Base-by-base conservation (phyloP, 768 basidiomycete genomes). In the Vararia minispora region DNA sequence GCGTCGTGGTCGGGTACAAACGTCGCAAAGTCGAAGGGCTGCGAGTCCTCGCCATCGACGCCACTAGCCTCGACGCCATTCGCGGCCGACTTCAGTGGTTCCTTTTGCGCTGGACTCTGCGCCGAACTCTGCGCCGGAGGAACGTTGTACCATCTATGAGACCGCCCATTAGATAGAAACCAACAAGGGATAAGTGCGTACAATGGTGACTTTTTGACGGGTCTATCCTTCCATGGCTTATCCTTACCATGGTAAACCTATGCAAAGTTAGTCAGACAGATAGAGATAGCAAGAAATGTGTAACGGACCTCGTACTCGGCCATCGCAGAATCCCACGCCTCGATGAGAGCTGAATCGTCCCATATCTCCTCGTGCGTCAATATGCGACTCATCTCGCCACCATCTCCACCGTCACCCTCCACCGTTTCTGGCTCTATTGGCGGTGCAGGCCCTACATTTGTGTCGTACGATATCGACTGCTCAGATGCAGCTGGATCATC, bases 311-410 rank as follows among this genome's bases (percentile, higher is more conserved):
- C 68, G 48, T 87, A 89, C 54, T 89, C 86, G 41, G 82, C 82
- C 45, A 69, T 74, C 13, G 86, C 86, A 42, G 85, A 78, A 54
- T 88, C 71, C 86, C 86, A 88, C 14, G 86, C 86, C 37, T 81
- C 69, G 31, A 89, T 71, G 46, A 89, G 68, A 4, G 80, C 82
- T 25, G 81, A 79, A 54, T 89, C 86, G 46, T 89, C 86, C 86
- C 86, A 89, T 26, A 86, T 76, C 50, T 89, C 85, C 33, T 76
- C 71, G 24, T 79, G 69, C 7, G 78, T 74, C 41, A 86, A 65
- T 39, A 74, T 66, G 20, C 77, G 66, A 46, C 77, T 76, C 50
- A 79, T 74, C 23, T 68, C 65, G 20, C 67, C 63, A 9, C 64
- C 63, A 13, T 54, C 58, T 3, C 54, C 58, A n/a, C 59, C 62